Evolutionary conservation across 495 filamentous ascomycete species (phyloP), one percentile per base, ranked within the genome.

Genomic region (Hypoxylon cercidicola): DNA sequence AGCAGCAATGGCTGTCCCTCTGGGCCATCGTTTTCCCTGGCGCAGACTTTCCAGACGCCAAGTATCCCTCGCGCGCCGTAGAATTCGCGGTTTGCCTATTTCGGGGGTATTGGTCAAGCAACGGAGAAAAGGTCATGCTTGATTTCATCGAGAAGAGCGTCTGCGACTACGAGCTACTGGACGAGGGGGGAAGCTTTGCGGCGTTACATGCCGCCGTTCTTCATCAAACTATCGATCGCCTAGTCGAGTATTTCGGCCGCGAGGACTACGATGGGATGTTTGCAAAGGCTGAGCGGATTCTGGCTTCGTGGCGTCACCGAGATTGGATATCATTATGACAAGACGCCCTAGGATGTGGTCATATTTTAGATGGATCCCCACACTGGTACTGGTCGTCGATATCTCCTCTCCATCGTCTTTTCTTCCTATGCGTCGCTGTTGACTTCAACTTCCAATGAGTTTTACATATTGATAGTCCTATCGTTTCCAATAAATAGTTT

Each of bases 21-120:
- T 71, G 68, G 68, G 41, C 46, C 6, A 64, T 58, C 4, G 64
- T 68, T 4, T 71, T 71, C 20, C 68, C 68, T 5, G 50, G 64
- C 3, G 39, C 21, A 16, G 19, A 51, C 18, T 16, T 51, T 0
- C 68, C 60, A 16, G 20, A 35, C 0, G 18, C 44, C 1, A n/a
- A 32, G 0, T 45, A 53, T 8, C 64, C 55, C 2, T 56, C 41
- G 2, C 12, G 40, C 12, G 23, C 51, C 4, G 18, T 57, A 3
- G 64, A 71, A 20, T 32, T 35, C n/a, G 18, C 45, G 20, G 60
- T 68, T 16, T 68, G 55, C 35, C 19, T 3, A 9, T 50, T 68
- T 23, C 49, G 59, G 18, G 60, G 68, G 12, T 71, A 55, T 41
- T 71, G 68, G 68, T 47, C 64, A n/a, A 16, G 15, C 19, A 18